Conservation (phyloP, 805 yeast genomes). For the Maudiozyma bulderi region DNA sequence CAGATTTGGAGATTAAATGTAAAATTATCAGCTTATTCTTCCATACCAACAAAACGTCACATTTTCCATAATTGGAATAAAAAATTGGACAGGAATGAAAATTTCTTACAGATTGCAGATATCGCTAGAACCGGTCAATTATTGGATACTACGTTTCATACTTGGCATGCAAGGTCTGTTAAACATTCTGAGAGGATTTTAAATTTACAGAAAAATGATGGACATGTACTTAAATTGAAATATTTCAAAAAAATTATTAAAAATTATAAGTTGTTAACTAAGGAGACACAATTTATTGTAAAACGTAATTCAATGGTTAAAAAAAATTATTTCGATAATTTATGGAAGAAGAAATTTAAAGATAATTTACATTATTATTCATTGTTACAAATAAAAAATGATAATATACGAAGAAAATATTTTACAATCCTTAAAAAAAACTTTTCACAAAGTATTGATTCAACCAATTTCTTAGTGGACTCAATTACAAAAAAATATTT, state of each 20-base stretch:
- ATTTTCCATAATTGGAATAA: slow-evolving; percentile 1
- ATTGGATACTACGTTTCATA: slow-evolving; percentile 3
- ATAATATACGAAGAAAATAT: slow-evolving; percentile 2
- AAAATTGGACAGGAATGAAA: slow-evolving; percentile 5
- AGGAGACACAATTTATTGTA: slow-evolving; percentile 6
- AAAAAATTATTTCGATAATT: slow-evolving; percentile 7
- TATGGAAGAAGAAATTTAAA: slow-evolving; percentile 17
- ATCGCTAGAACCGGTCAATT: slow-evolving; percentile 3
- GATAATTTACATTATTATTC: slow-evolving; percentile 11
- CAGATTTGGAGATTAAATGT: background rate
- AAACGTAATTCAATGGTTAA: slow-evolving; percentile 5
- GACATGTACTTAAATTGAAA: slow-evolving; percentile 6
- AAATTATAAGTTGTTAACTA: slow-evolving; percentile 5
- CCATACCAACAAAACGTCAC: background rate
- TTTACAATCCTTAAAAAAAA: slow-evolving; percentile 6
- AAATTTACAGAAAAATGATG: slow-evolving; percentile 4
- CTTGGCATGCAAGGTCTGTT: background rate
- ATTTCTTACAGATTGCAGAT: slow-evolving; percentile 11
- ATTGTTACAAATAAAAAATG: slow-evolving; percentile 4
- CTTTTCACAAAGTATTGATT: slow-evolving; percentile 4
- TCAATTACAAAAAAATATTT: background rate
- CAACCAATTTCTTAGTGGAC: background rate
- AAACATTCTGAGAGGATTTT: background rate
- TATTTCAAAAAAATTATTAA: slow-evolving; percentile 4
- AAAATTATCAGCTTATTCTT: background rate